phyloP scores from a whole-genome alignment of 352 stramenopile species.

The Pythium volutum region DNA sequence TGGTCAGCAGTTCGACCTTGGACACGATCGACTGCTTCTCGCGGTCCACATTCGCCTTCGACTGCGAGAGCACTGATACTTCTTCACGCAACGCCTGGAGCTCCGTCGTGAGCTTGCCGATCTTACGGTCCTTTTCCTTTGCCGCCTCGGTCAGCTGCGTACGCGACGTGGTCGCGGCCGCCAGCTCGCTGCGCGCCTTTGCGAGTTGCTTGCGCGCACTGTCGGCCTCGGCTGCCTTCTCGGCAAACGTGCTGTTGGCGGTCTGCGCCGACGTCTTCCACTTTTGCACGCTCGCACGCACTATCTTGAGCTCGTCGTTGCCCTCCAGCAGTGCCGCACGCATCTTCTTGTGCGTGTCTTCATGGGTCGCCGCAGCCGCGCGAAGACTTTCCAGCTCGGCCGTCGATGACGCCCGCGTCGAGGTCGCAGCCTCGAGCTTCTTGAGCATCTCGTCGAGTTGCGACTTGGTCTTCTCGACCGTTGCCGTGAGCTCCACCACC shows the following conservation, averaged over 20 bases:
- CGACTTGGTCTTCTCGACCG: conserved; percentile 34
- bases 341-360: conserved; percentile 72
- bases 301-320: conserved; percentile 79
- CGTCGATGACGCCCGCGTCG: conserved; percentile 29
- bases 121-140: conserved; percentile 71
- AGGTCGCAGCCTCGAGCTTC: conserved; percentile 35
- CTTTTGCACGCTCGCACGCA: conserved; percentile 57
- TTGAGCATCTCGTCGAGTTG: conserved; percentile 33
- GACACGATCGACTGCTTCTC: conserved; percentile 27
- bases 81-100: conserved; percentile 47
- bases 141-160: conserved; percentile 51
- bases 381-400: conserved; percentile 45
- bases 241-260: conserved; percentile 55
- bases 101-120: conserved; percentile 57
- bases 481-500: conserved; percentile 33
- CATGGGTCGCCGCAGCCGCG: conserved; percentile 37
- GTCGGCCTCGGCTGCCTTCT: conserved; percentile 67
- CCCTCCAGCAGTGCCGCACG: conserved; percentile 57
- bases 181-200: conserved; percentile 44
- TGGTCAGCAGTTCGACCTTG: conserved; percentile 33
- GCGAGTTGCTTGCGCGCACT: conserved; percentile 63
- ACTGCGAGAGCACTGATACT: conserved; percentile 26
- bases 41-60: conserved; percentile 20
- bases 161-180: conserved; percentile 37
- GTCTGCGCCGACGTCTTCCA: conserved; percentile 69